phyloP scores from a whole-genome alignment of 208 protist species.

The Wallacemonas sp. region DNA sequence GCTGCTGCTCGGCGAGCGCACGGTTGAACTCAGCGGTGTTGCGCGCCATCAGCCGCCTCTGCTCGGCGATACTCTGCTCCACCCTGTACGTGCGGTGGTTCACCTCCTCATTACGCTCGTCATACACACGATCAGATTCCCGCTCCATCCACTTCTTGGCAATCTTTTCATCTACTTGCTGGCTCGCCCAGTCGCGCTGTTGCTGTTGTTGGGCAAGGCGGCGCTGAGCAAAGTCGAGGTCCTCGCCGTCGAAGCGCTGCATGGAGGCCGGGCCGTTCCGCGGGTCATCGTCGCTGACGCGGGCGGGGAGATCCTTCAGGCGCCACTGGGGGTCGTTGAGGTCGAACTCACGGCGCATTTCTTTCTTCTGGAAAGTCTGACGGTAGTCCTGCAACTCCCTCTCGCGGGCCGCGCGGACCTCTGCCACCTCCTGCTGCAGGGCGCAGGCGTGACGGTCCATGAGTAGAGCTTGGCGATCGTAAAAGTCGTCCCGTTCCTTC shows the following conservation, averaged over 20 bases:
- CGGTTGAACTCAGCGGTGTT: slow-evolving; percentile 89
- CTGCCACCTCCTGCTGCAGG: slow-evolving; percentile 86
- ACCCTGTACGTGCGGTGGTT: slow-evolving; percentile 79
- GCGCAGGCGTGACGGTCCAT: slow-evolving; percentile 87
- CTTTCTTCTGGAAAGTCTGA: slow-evolving; percentile 83
- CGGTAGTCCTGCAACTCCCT: slow-evolving; percentile 86
- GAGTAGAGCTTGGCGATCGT: slow-evolving; percentile 84
- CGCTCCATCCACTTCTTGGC: slow-evolving; percentile 93
- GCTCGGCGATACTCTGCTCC: slow-evolving; percentile 71
- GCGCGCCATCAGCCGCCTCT: slow-evolving; percentile 59
- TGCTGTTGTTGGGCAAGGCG: slow-evolving; percentile 77
- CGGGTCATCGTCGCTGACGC: slow-evolving; percentile 89
- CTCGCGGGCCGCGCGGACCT: slow-evolving; percentile 68
- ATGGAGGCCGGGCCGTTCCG: slow-evolving; percentile 77
- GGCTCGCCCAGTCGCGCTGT: slow-evolving; percentile 78
- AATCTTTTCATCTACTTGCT: slow-evolving; percentile 90
- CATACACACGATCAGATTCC: slow-evolving; percentile 74
- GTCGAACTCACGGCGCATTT: slow-evolving; percentile 86
- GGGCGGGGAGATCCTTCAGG: slow-evolving; percentile 80
- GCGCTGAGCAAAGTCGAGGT: slow-evolving; percentile 77
- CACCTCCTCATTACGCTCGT: slow-evolving; percentile 86
- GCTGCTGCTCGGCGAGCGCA: slow-evolving; percentile 85
- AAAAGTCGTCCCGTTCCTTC: slow-evolving; percentile 85
- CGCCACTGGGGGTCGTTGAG: slow-evolving; percentile 86
- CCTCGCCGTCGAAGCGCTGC: slow-evolving; percentile 93